phyloP scores from a whole-genome alignment of 164 flowering plant genomes.

The Dillenia suffruticosa region DNA sequence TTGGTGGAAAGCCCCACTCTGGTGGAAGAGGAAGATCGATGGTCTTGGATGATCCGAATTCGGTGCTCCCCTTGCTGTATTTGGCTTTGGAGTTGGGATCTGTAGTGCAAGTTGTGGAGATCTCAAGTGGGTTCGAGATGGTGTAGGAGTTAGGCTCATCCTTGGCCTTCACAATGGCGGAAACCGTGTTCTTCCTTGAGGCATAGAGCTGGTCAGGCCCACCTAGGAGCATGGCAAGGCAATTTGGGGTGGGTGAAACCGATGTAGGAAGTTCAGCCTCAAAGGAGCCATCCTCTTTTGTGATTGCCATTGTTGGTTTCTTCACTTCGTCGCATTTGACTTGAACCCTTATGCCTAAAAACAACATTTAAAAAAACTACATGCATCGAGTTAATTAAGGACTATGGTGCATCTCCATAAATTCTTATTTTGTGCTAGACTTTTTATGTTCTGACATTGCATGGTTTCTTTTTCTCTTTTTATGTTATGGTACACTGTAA shows the following conservation, averaged over 20 bases:
- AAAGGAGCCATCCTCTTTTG: constrained; percentile 45
- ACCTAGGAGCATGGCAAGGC: constrained; percentile 59
- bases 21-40: constrained; percentile 61
- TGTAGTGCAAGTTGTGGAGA: constrained; percentile 37
- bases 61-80: constrained; percentile 13
- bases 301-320: constrained; percentile 29
- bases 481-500: too few species aligned
- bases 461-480: too few species aligned
- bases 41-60: constrained; percentile 45
- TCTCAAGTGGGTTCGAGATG: constrained; percentile 39
- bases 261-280: constrained; percentile 31
- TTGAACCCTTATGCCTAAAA: constrained; percentile 41
- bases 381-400: background rate
- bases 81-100: background rate
- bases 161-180: constrained; percentile 23
- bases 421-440: background rate
- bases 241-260: constrained; percentile 21
- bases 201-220: constrained; percentile 49
- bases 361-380: background rate
- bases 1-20: constrained; percentile 76
- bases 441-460: background rate
- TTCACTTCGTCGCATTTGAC: constrained; percentile 56
- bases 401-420: background rate
- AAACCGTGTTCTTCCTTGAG: constrained; percentile 23
- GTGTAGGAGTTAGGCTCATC: constrained; percentile 27